Percentiles rank a stretch among this genome's conserved stretches.
phyloP scores from a whole-genome alignment of 305 asterid genomes.

The Petunia hybrid region DNA sequence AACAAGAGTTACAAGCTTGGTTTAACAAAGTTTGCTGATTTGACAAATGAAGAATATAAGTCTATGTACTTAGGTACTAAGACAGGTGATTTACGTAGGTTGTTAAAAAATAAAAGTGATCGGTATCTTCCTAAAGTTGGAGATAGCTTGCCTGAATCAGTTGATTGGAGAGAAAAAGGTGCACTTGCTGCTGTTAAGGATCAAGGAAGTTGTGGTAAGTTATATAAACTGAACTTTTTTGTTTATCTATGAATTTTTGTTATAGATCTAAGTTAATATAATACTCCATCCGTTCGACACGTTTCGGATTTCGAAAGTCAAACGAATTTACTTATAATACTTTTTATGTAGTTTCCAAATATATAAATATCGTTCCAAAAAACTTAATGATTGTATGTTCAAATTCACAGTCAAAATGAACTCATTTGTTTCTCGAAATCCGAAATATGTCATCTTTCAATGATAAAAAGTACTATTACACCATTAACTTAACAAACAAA shows the following conservation, averaged over 20 bases:
- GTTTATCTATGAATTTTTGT: background rate
- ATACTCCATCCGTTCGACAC: no score
- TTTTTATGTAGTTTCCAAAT: no score
- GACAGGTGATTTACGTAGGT: constrained; percentile 49
- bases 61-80: constrained; percentile 58
- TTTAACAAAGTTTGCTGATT: constrained; percentile 81
- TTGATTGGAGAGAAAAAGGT: constrained; percentile 87
- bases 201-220: constrained; percentile 92
- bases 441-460: no score
- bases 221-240: background rate
- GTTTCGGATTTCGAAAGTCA: no score
- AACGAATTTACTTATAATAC: no score
- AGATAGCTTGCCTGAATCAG: constrained; percentile 69
- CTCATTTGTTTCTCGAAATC: no score
- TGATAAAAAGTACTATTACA: no score
- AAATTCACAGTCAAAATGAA: no score
- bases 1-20: constrained; percentile 68
- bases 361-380: no score
- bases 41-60: constrained; percentile 81
- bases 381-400: no score
- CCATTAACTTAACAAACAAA: no score
- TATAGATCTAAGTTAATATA: background rate
- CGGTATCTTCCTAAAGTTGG: constrained; percentile 60
- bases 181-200: constrained; percentile 76
- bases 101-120: constrained; percentile 49